These are phyloP conservation scores for Coniella lustricola DNA, from an alignment of 2,329 filamentous ascomycete species.

Conservation along the genomic window DNA sequence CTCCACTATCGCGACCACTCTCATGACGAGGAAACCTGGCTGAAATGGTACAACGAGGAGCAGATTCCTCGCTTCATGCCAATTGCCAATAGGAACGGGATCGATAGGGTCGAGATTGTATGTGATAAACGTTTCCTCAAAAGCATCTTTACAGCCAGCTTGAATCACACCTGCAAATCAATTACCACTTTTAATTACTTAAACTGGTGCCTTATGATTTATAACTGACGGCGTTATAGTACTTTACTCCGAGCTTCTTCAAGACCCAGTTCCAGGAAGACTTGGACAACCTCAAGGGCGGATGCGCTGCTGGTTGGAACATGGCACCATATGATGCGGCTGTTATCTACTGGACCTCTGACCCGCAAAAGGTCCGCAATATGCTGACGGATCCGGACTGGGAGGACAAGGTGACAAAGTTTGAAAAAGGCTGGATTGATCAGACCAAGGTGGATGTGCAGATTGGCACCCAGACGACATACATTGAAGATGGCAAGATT, in stretches of 20 bases:
- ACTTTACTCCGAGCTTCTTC: constrained; percentile 9
- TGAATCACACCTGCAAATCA: background rate
- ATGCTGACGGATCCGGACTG: constrained; percentile 16
- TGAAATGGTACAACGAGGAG: constrained; percentile 15
- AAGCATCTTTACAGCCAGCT: background rate
- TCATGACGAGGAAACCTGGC: constrained; percentile 11
- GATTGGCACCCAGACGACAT: constrained; percentile 14
- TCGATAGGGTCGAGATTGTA: constrained; percentile 12
- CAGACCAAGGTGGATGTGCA: constrained; percentile 13
- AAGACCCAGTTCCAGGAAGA: constrained; percentile 13
- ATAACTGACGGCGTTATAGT: constrained; percentile 4
- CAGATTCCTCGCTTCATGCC: constrained; percentile 14
- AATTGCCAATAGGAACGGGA: constrained; percentile 10
- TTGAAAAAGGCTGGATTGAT: constrained; percentile 16
- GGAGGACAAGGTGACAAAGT: constrained; percentile 12
- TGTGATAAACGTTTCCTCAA: background rate
- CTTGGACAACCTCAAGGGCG: constrained; percentile 14
- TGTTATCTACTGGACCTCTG: constrained; percentile 14
- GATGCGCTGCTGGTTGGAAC: constrained; percentile 11
- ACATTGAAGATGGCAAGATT: constrained; percentile 14
- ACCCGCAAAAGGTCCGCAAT: constrained; percentile 18
- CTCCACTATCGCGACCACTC: constrained; percentile 5
- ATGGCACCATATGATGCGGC: constrained; percentile 16
- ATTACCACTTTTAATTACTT: too few relatives aligned
- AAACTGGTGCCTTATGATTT: too few relatives aligned